Conservation (phyloP, 306 rosid genomes). For the Ormosia emarginata region DNA sequence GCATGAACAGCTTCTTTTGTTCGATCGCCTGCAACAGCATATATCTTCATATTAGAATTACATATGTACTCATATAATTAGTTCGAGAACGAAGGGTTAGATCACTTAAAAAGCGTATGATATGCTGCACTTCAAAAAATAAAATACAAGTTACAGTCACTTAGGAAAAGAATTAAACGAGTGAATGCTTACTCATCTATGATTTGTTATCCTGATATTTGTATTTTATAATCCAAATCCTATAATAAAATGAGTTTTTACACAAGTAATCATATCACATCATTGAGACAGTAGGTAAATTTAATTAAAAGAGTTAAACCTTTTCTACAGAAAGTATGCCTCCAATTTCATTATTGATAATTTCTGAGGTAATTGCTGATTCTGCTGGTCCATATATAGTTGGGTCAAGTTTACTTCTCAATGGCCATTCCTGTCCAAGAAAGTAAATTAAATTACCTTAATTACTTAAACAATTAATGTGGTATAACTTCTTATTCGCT, state of each 20-base stretch:
- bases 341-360: constrained; percentile 53
- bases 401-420: constrained; percentile 71
- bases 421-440: constrained; percentile 76
- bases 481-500: background rate
- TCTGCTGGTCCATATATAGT: constrained; percentile 58
- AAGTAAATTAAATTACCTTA: background rate
- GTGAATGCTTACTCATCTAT: background rate
- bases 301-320: constrained; percentile 28
- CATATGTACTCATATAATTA: background rate
- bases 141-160: background rate
- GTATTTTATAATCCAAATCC: background rate
- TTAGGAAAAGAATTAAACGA: background rate
- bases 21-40: constrained; percentile 44
- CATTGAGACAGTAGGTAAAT: background rate
- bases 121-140: background rate
- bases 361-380: constrained; percentile 62
- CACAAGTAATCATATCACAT: background rate
- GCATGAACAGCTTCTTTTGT: constrained; percentile 60
- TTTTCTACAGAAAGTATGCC: constrained; percentile 46
- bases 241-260: background rate
- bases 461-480: background rate
- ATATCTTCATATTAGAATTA: background rate
- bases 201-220: background rate
- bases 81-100: background rate
- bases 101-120: background rate